phyloP scores from a whole-genome alignment of 805 yeast species.

The Candida vaughaniae region DNA sequence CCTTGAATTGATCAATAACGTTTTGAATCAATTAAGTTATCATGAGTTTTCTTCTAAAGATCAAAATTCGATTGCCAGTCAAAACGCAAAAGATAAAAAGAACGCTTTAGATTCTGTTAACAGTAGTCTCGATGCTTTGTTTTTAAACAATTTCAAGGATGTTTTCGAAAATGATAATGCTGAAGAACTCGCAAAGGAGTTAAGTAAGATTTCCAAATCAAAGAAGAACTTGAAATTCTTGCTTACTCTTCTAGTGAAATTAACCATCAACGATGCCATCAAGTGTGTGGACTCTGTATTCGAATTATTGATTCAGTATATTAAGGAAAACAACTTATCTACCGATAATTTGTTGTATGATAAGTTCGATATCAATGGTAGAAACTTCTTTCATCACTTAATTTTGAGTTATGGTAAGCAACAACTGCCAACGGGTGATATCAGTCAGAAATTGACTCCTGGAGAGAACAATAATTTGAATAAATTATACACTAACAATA shows the following conservation, averaged over 20 bases:
- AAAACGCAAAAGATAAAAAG: slow-evolving; percentile 1
- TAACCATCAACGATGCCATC: slow-evolving; percentile 55
- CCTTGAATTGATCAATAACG: slow-evolving; percentile 51
- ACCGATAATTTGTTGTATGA: slow-evolving; percentile 39
- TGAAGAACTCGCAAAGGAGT: slow-evolving; percentile 40
- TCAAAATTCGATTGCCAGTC: background rate
- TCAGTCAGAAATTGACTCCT: slow-evolving; percentile 27
- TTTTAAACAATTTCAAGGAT: slow-evolving; percentile 7
- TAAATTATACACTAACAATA: slow-evolving; percentile 24
- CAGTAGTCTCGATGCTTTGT: slow-evolving; percentile 10
- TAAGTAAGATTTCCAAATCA: slow-evolving; percentile 34
- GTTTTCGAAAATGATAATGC: slow-evolving; percentile 42
- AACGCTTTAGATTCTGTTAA: background rate
- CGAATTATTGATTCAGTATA: slow-evolving; percentile 43
- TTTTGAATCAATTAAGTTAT: slow-evolving; percentile 52
- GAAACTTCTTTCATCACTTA: slow-evolving; percentile 84
- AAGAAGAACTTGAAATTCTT: slow-evolving; percentile 49
- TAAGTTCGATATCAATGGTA: slow-evolving; percentile 69
- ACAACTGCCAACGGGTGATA: slow-evolving; percentile 20
- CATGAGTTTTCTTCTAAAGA: slow-evolving; percentile 8
- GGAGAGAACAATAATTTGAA: slow-evolving; percentile 29
- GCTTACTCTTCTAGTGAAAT: slow-evolving; percentile 62
- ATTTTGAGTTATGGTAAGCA: slow-evolving; percentile 76
- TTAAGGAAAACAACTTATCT: slow-evolving; percentile 27
- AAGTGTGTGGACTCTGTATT: slow-evolving; percentile 59